Percentiles rank a stretch among this genome's conserved stretches.
Evolutionary conservation across 2,329 filamentous ascomycete species (phyloP).

Genomic region (Fusarium succisae): DNA sequence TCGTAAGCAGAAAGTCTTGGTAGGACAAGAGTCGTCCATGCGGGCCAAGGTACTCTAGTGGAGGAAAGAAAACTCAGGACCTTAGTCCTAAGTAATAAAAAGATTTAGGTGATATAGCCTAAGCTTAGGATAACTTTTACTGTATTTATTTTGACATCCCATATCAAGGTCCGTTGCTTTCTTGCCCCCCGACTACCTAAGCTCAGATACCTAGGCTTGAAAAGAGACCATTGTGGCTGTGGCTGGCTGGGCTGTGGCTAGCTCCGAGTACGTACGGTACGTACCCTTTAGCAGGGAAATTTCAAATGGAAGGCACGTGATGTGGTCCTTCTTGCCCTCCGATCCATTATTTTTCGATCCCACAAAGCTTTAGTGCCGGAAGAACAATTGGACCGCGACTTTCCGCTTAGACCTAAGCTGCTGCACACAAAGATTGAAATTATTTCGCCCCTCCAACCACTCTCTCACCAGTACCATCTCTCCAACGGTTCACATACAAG

Average conservation of each 20-base stretch:
- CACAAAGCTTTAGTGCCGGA: slow-evolving; percentile 40
- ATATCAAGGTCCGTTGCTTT: too few relatives aligned
- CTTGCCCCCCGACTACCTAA: too few relatives aligned
- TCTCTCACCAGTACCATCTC: slow-evolving; percentile 53
- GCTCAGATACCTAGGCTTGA: background rate
- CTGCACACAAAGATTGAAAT: slow-evolving; percentile 54
- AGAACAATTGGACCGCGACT: slow-evolving; percentile 41
- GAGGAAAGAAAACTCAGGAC: too few relatives aligned
- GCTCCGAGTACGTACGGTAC: background rate
- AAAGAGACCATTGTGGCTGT: slow-evolving; percentile 3
- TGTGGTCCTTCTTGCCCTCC: slow-evolving; percentile 20
- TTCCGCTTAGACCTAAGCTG: slow-evolving; percentile 50
- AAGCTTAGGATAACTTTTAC: too few relatives aligned
- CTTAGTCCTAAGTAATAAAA: too few relatives aligned
- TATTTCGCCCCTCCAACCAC: slow-evolving; percentile 54
- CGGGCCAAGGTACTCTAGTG: background rate
- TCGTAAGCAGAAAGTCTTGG: slow-evolving; percentile 7
- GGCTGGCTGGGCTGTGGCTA: background rate
- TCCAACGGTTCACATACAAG: slow-evolving; percentile 55
- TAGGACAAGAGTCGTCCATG: background rate
- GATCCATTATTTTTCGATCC: slow-evolving; percentile 18
- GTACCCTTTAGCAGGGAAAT: background rate
- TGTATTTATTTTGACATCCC: too few relatives aligned
- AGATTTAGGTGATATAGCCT: background rate
- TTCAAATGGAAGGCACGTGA: slow-evolving; percentile 31